phyloP scores from a whole-genome alignment of 139 green algal genomes.

The Chlorella sp. region DNA sequence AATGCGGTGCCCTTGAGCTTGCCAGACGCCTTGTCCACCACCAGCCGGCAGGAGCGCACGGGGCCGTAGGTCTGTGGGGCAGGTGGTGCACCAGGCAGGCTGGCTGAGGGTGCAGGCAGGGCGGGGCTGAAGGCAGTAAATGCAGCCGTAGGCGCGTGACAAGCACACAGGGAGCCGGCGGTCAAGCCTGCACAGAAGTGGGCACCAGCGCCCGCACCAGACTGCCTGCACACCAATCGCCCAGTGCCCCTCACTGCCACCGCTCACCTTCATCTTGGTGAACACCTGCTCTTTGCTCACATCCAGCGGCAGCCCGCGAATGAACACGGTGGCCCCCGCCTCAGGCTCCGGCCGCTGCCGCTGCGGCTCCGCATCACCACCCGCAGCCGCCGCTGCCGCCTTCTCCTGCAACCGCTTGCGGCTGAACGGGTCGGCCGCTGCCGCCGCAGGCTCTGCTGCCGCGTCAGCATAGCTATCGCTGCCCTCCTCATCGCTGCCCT shows the following conservation, averaged over 20 bases:
- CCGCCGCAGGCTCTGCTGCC: not conserved
- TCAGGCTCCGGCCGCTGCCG: not conserved
- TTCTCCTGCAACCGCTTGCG: slow-evolving; percentile 19
- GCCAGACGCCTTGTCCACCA: slow-evolving; percentile 78
- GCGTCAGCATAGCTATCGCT: slow-evolving; percentile 1
- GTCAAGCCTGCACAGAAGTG: too few relatives aligned
- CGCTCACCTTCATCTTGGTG: slow-evolving; percentile 50
- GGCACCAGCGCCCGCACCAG: not conserved
- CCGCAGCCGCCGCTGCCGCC: not conserved
- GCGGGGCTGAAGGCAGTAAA: not conserved
- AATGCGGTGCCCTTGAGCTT: slow-evolving; percentile 91
- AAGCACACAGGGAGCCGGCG: too few relatives aligned
- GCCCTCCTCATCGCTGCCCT: not conserved
- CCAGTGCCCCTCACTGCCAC: not conserved
- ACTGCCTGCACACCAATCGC: not conserved
- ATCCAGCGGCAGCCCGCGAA: slow-evolving; percentile 76
- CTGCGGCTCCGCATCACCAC: not conserved
- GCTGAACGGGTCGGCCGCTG: slow-evolving; percentile 32
- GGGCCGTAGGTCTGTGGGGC: slow-evolving; percentile 53
- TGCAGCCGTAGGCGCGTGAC: not conserved
- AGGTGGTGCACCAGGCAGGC: too few relatives aligned
- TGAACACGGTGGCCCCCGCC: slow-evolving; percentile 76
- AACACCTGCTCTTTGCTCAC: slow-evolving; percentile 57
- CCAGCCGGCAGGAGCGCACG: slow-evolving; percentile 73
- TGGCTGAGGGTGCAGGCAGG: too few relatives aligned